Evolutionary conservation across 345 rosid species (phyloP), one percentile per base, ranked within the genome.

Genomic region (Cochlearia excelsa): DNA sequence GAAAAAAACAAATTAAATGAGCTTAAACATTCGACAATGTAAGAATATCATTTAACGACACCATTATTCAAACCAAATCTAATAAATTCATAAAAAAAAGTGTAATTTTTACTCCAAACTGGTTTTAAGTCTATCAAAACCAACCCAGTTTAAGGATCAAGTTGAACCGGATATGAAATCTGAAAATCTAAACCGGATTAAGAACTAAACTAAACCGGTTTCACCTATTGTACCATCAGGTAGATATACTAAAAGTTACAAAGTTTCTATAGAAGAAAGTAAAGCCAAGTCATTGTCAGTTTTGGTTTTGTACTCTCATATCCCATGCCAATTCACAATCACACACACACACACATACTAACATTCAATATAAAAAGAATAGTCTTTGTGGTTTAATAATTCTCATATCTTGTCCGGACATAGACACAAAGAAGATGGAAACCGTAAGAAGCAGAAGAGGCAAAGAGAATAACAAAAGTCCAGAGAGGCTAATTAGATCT

Each of bases 211-310:
- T 2, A 33, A 5, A 5, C 35, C 35, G 5, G 4, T 33, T 33
- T 33, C 3, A 2, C 35, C 5, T 5, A 33, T 33, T 33, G 35
- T 33, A 33, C 35, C 35, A 33, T 33, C 35, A 33, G 35, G 35
- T 33, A 33, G 35, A 33, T 33, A 2, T 33, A 16, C 23, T n/a
- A n/a, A 5, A 33, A 33, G 3, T 33, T 33, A 1, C 35, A 0
- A 3, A 33, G 5, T 33, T 3, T 3, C 35, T 37, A 39, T 40
- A 49, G 46, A 57, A 49, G 46, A 57, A 30, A 47, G 67, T 46
- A 61, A 68, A 53, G 67, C 50, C 67, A 68, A 60, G 73, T 68
- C 73, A 7, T 60, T 68, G 50, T 68, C 67, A 53, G 50, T 48
- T 53, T 44, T 68, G 72, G 67, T 68, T 68, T 42, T 33, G 42